A percentile compares a stretch with the other conserved stretches of the same genome.
phyloP scores from a whole-genome alignment of 1,139 yeast genomes.

The Sugiyamaella pinicola region DNA sequence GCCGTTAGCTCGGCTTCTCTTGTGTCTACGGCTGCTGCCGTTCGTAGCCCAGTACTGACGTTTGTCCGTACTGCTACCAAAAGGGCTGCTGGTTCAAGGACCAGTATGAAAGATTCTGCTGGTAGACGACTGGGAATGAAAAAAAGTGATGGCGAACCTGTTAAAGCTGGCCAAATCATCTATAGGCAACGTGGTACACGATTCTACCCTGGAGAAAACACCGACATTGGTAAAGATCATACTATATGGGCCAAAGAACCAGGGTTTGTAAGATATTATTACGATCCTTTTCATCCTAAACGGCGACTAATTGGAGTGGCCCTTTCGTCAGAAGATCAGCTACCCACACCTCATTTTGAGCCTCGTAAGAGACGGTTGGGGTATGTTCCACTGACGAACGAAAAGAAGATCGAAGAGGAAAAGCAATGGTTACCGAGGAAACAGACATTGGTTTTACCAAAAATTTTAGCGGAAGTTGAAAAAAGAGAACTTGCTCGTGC shows the following conservation, averaged over 20 bases:
- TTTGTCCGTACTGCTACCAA: conserved; percentile 86
- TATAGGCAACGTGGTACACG: conserved; percentile 97
- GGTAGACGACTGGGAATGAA: conserved; percentile 95
- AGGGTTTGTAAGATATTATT: conserved; percentile 86
- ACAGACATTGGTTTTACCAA: conserved; percentile 60
- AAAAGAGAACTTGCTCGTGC: conserved; percentile 43
- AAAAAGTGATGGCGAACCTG: conserved; percentile 69
- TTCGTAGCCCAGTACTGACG: conserved; percentile 21
- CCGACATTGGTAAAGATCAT: conserved; percentile 88
- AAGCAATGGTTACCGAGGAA: conserved; percentile 61
- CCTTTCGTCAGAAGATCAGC: conserved; percentile 57
- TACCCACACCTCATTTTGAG: conserved; percentile 88
- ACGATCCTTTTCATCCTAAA: conserved; percentile 96
- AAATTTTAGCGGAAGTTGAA: conserved; percentile 46
- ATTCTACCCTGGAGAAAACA: conserved; percentile 91
- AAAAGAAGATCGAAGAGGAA: conserved; percentile 57
- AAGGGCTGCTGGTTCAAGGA: conserved; percentile 89
- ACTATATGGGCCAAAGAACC: conserved; percentile 91
- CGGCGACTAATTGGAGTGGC: conserved; percentile 91
- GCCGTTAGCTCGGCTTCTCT: conserved; percentile 4
- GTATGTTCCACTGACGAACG: conserved; percentile 55
- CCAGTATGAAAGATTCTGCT: conserved; percentile 91
- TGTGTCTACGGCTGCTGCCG: neutral
- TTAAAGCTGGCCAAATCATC: conserved; percentile 82
- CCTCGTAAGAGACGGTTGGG: conserved; percentile 90